Percentiles rank a stretch among this genome's conserved stretches.
Evolutionary conservation across 768 basidiomycete species (phyloP).

Genomic region (Pholiota microspora): DNA sequence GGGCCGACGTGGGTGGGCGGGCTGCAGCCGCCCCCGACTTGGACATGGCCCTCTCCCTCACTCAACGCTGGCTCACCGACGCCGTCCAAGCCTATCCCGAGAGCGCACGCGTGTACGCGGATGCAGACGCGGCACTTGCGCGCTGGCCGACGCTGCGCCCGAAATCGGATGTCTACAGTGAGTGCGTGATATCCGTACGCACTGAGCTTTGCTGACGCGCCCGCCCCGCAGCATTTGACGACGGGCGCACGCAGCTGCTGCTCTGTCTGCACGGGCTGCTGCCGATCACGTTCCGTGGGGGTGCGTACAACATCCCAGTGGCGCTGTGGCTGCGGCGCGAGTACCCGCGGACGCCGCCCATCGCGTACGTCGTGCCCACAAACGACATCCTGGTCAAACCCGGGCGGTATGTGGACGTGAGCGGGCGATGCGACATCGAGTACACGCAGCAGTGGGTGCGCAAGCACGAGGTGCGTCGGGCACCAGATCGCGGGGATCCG

Average conservation of each 20-base stretch:
- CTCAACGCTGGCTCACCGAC: slow-evolving; percentile 66
- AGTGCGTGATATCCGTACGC: slow-evolving; percentile 21
- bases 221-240: slow-evolving; percentile 72
- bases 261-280: slow-evolving; percentile 90
- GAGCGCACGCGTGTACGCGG: slow-evolving; percentile 55
- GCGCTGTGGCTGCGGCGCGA: slow-evolving; percentile 84
- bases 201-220: slow-evolving; percentile 12
- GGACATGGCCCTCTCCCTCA: slow-evolving; percentile 36
- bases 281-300: slow-evolving; percentile 74
- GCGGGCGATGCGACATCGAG: slow-evolving; percentile 66
- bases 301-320: slow-evolving; percentile 92
- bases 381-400: slow-evolving; percentile 86
- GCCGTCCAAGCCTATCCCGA: slow-evolving; percentile 56
- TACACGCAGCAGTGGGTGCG: slow-evolving; percentile 78
- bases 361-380: slow-evolving; percentile 91
- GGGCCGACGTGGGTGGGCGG: slow-evolving; percentile 13
- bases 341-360: slow-evolving; percentile 80
- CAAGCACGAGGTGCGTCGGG: slow-evolving; percentile 77
- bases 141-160: slow-evolving; percentile 61
- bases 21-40: neutral
- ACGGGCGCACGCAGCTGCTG: slow-evolving; percentile 89
- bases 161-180: slow-evolving; percentile 80
- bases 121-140: slow-evolving; percentile 60
- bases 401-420: slow-evolving; percentile 74
- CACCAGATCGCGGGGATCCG: slow-evolving; percentile 6